Conservation (phyloP, 495 filamentous ascomycete genomes). For the Penicillium roqueforti region DNA sequence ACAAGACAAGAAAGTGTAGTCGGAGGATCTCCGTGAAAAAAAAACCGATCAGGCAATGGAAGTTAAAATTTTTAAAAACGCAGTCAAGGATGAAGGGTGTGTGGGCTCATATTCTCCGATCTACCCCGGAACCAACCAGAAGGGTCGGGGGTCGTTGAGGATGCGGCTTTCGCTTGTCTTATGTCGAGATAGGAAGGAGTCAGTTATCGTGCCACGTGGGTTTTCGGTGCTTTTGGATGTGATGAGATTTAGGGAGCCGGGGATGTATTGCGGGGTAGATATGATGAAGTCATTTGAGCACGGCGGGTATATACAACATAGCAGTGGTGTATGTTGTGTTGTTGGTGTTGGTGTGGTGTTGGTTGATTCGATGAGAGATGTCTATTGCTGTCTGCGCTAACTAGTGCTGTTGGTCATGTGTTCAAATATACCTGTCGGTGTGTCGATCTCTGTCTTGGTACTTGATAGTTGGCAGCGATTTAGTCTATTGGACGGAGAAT, state of each 20-base stretch:
- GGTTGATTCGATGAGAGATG: neutral
- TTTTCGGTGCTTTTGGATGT: neutral
- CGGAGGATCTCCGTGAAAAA: neutral
- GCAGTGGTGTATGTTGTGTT: neutral
- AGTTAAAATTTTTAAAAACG: neutral
- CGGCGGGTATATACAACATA: neutral
- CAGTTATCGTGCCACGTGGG: neutral
- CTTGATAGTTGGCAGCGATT: neutral
- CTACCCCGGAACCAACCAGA: neutral
- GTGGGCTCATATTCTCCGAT: neutral
- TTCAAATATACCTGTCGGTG: neutral
- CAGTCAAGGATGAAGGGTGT: neutral
- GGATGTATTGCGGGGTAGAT: neutral
- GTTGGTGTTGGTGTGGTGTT: neutral
- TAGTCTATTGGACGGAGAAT: neutral
- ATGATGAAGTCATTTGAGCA: constrained; percentile 3
- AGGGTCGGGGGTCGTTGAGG: neutral
- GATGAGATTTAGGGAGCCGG: neutral
- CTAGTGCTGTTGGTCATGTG: neutral
- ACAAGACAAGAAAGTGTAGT: neutral
- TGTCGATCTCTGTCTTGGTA: neutral
- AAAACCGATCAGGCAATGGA: neutral
- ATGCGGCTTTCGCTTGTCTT: neutral
- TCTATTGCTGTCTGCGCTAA: neutral
- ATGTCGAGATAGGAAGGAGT: neutral